phyloP scores from a whole-genome alignment of 2,329 filamentous ascomycete species.

The Nigrospora sphaerica region DNA sequence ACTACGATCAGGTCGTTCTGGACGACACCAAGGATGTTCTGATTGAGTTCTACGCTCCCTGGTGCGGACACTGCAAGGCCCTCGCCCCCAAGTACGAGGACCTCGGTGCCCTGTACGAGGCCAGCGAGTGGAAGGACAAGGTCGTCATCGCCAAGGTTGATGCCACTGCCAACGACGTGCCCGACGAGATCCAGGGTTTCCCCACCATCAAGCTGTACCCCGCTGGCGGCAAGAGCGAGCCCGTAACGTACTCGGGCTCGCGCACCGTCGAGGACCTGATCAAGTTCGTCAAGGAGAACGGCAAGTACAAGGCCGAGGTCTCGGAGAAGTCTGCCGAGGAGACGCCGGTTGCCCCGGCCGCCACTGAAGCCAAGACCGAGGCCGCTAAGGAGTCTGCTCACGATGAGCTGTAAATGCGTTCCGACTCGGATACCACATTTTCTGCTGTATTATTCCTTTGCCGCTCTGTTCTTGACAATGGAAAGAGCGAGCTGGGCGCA shows the following conservation, averaged over 20 bases:
- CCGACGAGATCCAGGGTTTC: constrained; percentile 95
- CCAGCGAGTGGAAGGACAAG: constrained; percentile 72
- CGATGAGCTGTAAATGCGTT: constrained; percentile 65
- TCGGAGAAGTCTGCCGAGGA: constrained; percentile 49
- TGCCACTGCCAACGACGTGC: constrained; percentile 91
- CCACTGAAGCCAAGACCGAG: constrained; percentile 42
- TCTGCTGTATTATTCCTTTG: constrained; percentile 4
- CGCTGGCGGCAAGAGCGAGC: constrained; percentile 77
- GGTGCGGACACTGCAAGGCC: constrained; percentile 99
- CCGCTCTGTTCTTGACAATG: constrained; percentile 2
- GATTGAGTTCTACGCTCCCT: constrained; percentile 97
- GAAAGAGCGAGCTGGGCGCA: background rate
- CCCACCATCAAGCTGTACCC: constrained; percentile 98
- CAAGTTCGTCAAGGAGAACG: constrained; percentile 90
- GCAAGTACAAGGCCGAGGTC: constrained; percentile 76
- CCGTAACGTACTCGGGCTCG: constrained; percentile 79
- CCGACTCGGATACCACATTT: constrained; percentile 8
- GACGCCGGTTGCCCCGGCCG: constrained; percentile 40
- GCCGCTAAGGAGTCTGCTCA: constrained; percentile 42
- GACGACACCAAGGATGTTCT: constrained; percentile 96
- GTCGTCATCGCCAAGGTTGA: constrained; percentile 97
- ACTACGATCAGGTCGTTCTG: constrained; percentile 84
- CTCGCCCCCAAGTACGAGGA: constrained; percentile 96
- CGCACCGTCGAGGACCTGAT: constrained; percentile 89
- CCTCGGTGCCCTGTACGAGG: constrained; percentile 69